Conservation (phyloP, 1,284 basidiomycete species). For the Heterobasidion occidentale region DNA sequence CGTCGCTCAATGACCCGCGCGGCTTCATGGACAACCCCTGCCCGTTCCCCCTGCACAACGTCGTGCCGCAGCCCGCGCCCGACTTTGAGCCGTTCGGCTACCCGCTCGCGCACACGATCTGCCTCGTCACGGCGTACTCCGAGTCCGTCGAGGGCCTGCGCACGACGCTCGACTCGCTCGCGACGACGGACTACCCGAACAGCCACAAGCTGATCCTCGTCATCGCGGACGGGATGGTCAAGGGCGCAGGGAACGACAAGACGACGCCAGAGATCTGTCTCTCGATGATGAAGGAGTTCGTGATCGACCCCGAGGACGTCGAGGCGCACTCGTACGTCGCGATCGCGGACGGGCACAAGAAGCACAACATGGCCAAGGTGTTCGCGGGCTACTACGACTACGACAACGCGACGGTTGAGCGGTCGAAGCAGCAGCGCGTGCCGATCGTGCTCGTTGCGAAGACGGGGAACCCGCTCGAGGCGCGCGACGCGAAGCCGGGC, state of each 20-base stretch:
- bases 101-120: constrained; percentile 90
- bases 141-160: constrained; percentile 95
- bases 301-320: constrained; percentile 80
- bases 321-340: constrained; percentile 96
- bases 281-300: constrained; percentile 96
- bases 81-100: constrained; percentile 97
- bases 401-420: constrained; percentile 87
- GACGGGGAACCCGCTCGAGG: constrained; percentile 87
- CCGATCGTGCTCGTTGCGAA: constrained; percentile 95
- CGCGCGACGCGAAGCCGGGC: constrained; percentile 86
- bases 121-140: constrained; percentile 97
- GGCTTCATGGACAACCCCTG: constrained; percentile 63
- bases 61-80: constrained; percentile 87
- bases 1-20: constrained; percentile 54
- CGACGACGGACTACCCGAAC: constrained; percentile 98
- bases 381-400: constrained; percentile 98
- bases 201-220: constrained; percentile 95
- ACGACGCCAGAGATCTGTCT: constrained; percentile 94
- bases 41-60: constrained; percentile 88
- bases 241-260: constrained; percentile 83
- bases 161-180: constrained; percentile 95
- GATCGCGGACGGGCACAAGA: constrained; percentile 97
- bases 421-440: constrained; percentile 93
- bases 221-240: constrained; percentile 98
- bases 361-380: constrained; percentile 99